Conservation (phyloP, 2,329 filamentous ascomycete species). For the Verticillium longisporum region DNA sequence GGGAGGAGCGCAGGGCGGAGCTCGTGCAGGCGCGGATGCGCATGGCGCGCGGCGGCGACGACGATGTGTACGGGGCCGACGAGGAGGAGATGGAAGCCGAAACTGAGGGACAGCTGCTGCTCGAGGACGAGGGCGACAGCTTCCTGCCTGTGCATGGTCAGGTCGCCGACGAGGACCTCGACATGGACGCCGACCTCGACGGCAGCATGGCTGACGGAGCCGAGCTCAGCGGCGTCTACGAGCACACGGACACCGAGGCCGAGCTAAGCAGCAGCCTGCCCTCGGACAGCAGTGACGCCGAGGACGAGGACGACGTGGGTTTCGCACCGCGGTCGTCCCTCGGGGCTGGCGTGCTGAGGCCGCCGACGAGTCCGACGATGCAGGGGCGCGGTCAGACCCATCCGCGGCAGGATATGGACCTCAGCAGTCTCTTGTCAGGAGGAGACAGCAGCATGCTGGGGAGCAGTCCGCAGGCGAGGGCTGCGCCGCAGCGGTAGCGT, state of each 20-base stretch:
- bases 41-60: slow-evolving; percentile 42
- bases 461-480: slow-evolving; percentile 44
- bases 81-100: slow-evolving; percentile 50
- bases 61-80: slow-evolving; percentile 45
- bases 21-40: slow-evolving; percentile 45
- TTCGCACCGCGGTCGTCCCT: slow-evolving; percentile 29
- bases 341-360: slow-evolving; percentile 14
- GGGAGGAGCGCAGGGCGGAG: slow-evolving; percentile 38
- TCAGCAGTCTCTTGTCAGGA: slow-evolving; percentile 47
- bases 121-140: slow-evolving; percentile 40
- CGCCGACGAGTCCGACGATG: slow-evolving; percentile 30
- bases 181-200: slow-evolving; percentile 64
- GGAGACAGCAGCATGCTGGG: slow-evolving; percentile 52
- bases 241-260: slow-evolving; percentile 71
- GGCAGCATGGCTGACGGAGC: slow-evolving; percentile 63
- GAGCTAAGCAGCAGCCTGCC: slow-evolving; percentile 47
- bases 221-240: slow-evolving; percentile 50
- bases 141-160: not conserved
- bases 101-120: slow-evolving; percentile 50
- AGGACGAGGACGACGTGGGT: slow-evolving; percentile 23
- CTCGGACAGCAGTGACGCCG: slow-evolving; percentile 12
- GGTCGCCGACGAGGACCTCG: slow-evolving; percentile 32
- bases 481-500: slow-evolving; percentile 17
- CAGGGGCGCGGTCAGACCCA: slow-evolving; percentile 15
- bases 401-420: slow-evolving; percentile 35